These are phyloP conservation scores for Thielaviopsis musarum DNA, from an alignment of 2,329 filamentous ascomycete species.

Conservation along the genomic window DNA sequence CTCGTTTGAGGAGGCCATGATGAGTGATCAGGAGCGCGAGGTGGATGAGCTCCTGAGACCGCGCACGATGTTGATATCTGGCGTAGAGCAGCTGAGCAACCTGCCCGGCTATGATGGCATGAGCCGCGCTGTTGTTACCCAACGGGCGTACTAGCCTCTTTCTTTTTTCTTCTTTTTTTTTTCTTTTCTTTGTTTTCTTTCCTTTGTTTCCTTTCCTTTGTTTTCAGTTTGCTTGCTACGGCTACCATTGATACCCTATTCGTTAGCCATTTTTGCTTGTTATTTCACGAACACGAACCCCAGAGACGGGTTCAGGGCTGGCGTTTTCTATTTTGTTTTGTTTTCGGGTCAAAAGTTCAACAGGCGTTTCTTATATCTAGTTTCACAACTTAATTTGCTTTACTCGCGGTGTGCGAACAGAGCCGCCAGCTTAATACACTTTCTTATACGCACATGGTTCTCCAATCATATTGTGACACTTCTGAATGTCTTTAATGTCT, in stretches of 20 bases:
- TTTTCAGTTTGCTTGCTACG: background rate
- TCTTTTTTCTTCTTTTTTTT: background rate
- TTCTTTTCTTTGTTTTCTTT: background rate
- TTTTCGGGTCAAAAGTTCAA: background rate
- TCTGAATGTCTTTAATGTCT: no score
- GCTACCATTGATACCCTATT: background rate
- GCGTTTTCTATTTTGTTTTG: background rate
- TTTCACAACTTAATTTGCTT: no score
- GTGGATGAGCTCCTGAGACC: background rate
- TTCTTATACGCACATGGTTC: no score
- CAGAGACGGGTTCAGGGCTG: background rate
- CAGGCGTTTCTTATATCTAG: no score
- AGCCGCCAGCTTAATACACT: no score
- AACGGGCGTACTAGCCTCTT: background rate
- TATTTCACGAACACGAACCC: background rate
- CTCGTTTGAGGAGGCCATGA: slow-evolving; percentile 5
- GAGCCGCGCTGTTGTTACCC: background rate
- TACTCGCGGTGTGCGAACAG: no score
- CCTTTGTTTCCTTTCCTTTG: background rate
- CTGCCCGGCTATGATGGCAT: background rate
- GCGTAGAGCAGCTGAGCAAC: background rate
- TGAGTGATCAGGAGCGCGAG: background rate
- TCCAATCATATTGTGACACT: no score
- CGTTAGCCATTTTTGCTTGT: background rate
- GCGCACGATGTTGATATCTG: background rate